These are phyloP conservation scores for Rhynchospora tenuis DNA, from an alignment of 176 grass and related monocot species.

Conservation along the genomic window DNA sequence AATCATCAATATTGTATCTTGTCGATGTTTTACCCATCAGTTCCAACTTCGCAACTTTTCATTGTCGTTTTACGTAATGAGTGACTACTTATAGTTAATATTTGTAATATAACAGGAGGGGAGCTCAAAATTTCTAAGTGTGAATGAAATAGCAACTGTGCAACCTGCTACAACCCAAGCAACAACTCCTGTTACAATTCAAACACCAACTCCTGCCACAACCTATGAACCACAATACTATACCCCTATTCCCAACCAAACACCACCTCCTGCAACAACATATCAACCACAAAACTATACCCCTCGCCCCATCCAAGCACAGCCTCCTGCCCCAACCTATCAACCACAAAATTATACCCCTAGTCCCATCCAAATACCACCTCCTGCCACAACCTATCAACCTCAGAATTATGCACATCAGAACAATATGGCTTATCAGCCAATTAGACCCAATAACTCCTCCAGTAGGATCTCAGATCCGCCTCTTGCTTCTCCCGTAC, in stretches of 20 bases:
- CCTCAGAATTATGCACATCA: not conserved
- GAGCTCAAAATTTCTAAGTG: conserved; percentile 8
- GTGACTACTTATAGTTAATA: not conserved
- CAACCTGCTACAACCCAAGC: not conserved
- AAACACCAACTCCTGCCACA: not conserved
- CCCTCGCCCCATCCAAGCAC: not conserved
- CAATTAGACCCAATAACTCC: not conserved
- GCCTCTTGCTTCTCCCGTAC: not conserved
- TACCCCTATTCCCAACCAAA: no score
- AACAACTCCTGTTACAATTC: not conserved
- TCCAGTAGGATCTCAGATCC: not conserved
- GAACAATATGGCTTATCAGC: not conserved
- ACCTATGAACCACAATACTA: conserved; percentile 1
- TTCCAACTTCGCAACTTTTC: not conserved
- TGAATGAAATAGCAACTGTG: not conserved
- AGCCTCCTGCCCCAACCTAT: not conserved
- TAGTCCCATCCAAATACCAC: not conserved
- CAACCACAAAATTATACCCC: not conserved
- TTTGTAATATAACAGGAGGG: conserved; percentile 14
- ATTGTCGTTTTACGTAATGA: not conserved
- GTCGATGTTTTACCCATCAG: no score
- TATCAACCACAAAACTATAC: conserved; percentile 8
- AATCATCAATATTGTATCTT: not conserved
- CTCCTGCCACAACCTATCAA: not conserved
- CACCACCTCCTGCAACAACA: not conserved